phyloP scores from a whole-genome alignment of 2,329 filamentous ascomycete species.

The Trichoderma sp. region DNA sequence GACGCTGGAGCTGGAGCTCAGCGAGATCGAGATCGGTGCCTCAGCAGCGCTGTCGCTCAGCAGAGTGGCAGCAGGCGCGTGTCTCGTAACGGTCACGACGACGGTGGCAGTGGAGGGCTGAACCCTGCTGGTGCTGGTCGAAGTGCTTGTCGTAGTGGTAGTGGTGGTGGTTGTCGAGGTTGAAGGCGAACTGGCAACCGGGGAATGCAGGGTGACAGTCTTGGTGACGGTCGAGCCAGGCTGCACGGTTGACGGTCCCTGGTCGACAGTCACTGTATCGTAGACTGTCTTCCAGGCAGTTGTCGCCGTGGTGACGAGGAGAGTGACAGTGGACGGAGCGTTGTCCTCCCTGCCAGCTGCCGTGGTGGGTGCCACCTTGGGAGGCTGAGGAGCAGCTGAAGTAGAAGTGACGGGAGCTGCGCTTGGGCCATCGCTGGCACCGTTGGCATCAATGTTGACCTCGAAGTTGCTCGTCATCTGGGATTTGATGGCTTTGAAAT shows the following conservation, averaged over 20 bases:
- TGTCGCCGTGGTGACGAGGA: slow-evolving; percentile 30
- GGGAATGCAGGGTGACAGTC: not conserved
- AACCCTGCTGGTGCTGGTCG: not conserved
- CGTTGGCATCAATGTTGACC: slow-evolving; percentile 37
- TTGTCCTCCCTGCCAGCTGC: slow-evolving; percentile 13
- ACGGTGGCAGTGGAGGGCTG: not conserved
- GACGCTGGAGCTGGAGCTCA: not conserved
- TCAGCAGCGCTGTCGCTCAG: not conserved
- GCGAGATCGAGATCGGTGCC: not conserved
- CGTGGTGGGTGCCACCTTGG: slow-evolving; percentile 21
- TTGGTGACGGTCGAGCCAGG: not conserved
- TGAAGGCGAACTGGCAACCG: not conserved
- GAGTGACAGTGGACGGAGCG: slow-evolving; percentile 24
- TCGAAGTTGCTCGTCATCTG: slow-evolving; percentile 47
- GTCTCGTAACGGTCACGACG: not conserved
- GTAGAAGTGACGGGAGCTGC: slow-evolving; percentile 6
- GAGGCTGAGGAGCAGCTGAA: slow-evolving; percentile 20
- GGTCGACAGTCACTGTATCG: slow-evolving; percentile 16
- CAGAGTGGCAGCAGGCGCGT: not conserved
- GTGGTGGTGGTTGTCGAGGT: not conserved
- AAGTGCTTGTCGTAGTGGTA: not conserved
- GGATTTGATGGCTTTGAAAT: slow-evolving; percentile 41
- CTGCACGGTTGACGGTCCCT: not conserved
- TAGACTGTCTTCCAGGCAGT: slow-evolving; percentile 20
- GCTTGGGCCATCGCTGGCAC: slow-evolving; percentile 22